phyloP scores from a whole-genome alignment of 2,329 filamentous ascomycete genomes.

The Aspergillus spinulosporus region DNA sequence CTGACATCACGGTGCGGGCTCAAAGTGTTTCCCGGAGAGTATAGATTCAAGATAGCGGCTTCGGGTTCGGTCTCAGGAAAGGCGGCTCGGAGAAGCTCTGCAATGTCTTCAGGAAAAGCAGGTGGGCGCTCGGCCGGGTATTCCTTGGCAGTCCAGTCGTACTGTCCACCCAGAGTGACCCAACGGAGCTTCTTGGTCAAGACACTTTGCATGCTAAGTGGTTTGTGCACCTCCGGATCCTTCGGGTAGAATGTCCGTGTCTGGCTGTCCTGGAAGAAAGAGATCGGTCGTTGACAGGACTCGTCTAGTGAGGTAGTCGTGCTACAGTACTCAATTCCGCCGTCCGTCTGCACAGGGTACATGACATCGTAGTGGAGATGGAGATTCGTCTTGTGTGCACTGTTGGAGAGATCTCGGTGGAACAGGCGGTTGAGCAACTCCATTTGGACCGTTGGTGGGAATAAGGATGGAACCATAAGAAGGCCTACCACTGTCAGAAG shows the following conservation, averaged over 20 bases:
- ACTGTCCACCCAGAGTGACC: conserved; percentile 93
- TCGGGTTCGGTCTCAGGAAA: conserved; percentile 79
- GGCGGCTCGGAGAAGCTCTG: conserved; percentile 63
- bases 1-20: conserved; percentile 93
- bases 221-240: conserved; percentile 71
- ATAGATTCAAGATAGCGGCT: conserved; percentile 92
- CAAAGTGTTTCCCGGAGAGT: conserved; percentile 85
- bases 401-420: conserved; percentile 73
- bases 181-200: conserved; percentile 82
- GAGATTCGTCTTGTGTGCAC: conserved; percentile 82
- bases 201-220: conserved; percentile 68
- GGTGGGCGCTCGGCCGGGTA: conserved; percentile 73
- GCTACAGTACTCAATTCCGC: background rate
- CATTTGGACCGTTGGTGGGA: conserved; percentile 69
- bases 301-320: conserved; percentile 37
- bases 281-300: conserved; percentile 30
- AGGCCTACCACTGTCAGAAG: conserved; percentile 62
- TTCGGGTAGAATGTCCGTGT: conserved; percentile 55
- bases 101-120: conserved; percentile 72
- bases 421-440: conserved; percentile 71
- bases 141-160: conserved; percentile 86
- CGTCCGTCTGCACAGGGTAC: conserved; percentile 50
- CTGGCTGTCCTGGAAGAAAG: conserved; percentile 58
- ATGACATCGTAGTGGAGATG: conserved; percentile 75
- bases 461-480: conserved; percentile 70